Conservation (phyloP, 1,284 basidiomycete species). For the Trametes pubescens region DNA sequence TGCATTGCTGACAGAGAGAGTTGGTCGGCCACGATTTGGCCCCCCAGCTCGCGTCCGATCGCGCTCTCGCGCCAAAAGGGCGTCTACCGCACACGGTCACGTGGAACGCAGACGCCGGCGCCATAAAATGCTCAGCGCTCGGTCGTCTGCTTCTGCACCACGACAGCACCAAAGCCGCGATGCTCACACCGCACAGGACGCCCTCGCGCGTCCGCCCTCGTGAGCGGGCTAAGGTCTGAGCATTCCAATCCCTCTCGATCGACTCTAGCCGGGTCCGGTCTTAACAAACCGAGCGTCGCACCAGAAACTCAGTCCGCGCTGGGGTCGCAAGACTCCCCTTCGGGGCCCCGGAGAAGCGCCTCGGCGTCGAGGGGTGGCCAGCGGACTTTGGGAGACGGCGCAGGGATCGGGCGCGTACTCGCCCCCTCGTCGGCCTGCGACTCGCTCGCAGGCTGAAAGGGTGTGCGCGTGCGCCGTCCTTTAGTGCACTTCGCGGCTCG, state of each 20-base stretch:
- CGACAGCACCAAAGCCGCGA: slow-evolving; percentile 60
- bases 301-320: slow-evolving; percentile 53
- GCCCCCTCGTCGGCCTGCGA: slow-evolving; percentile 26
- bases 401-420: slow-evolving; percentile 42
- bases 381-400: slow-evolving; percentile 45
- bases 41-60: neutral
- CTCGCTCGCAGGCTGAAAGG: slow-evolving; percentile 27
- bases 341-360: slow-evolving; percentile 43
- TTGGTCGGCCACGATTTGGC: neutral
- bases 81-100: slow-evolving; percentile 7
- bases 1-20: neutral
- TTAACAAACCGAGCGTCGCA: slow-evolving; percentile 56
- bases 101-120: neutral
- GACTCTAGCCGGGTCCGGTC: slow-evolving; percentile 60
- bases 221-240: slow-evolving; percentile 74
- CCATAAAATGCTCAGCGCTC: slow-evolving; percentile 10
- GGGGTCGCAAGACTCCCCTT: slow-evolving; percentile 15
- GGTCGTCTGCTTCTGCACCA: slow-evolving; percentile 15
- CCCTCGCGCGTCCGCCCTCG: slow-evolving; percentile 42
- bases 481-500: slow-evolving; percentile 63
- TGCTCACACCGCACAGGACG: slow-evolving; percentile 56
- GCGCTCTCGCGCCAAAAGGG: neutral
- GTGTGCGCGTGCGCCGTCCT: slow-evolving; percentile 41
- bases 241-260: slow-evolving; percentile 56
- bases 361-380: slow-evolving; percentile 31